These are phyloP conservation scores for Tagetes patula DNA, from an alignment of 129 eudicot genomes.

Conservation along the genomic window DNA sequence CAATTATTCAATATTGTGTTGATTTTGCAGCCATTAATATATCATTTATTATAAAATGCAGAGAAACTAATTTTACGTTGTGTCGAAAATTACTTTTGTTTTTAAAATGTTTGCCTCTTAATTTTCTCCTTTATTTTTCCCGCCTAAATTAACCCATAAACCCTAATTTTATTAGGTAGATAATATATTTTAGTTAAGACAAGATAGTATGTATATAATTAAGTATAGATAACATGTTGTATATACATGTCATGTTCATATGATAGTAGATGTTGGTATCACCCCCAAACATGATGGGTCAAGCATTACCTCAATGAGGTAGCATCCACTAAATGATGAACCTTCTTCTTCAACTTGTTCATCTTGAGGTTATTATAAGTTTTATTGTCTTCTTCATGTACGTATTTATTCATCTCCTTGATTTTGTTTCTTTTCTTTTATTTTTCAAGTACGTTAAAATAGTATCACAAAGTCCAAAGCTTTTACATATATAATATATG, in stretches of 20 bases:
- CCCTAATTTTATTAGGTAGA: background rate
- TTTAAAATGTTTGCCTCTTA: too few relatives aligned
- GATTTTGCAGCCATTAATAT: too few relatives aligned
- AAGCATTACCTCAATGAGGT: constrained; percentile 50
- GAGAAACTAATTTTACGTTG: too few relatives aligned
- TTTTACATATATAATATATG: background rate
- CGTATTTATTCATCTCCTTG: constrained; percentile 13
- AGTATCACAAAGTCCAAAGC: background rate
- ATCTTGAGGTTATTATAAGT: constrained; percentile 45
- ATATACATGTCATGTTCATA: constrained; percentile 46
- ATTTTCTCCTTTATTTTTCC: too few relatives aligned
- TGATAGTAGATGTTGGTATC: constrained; percentile 37
- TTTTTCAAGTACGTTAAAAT: background rate
- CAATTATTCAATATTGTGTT: too few relatives aligned
- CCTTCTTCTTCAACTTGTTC: constrained; percentile 43
- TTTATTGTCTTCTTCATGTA: constrained; percentile 34
- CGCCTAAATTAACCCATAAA: too few relatives aligned
- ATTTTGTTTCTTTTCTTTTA: background rate
- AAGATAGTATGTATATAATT: constrained; percentile 25
- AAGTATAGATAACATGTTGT: constrained; percentile 31
- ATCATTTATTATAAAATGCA: too few relatives aligned
- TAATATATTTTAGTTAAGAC: constrained; percentile 13
- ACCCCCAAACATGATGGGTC: constrained; percentile 75
- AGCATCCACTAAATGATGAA: constrained; percentile 45
- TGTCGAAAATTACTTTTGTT: too few relatives aligned